Evolutionary conservation across 768 basidiomycete genomes (phyloP), one percentile per base, ranked within the genome.

Genomic region (Termitomyces sp.): DNA sequence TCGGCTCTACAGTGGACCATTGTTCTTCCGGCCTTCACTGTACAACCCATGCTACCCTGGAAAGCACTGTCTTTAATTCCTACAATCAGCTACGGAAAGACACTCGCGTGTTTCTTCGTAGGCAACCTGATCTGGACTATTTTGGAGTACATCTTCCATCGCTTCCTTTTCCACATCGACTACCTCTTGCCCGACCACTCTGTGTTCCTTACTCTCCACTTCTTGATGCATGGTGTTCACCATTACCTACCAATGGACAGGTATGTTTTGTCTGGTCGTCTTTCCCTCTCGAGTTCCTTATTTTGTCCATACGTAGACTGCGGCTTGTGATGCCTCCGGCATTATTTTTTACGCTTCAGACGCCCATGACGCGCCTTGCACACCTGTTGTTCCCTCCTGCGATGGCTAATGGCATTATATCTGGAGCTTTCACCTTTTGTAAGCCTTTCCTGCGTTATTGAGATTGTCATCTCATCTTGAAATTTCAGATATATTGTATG

Each of bases 161-260:
- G 97, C 44, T 98, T 98, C 84, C 75, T 99, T 52, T 99, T 99
- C 85, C 97, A 99, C 72, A 76, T 99, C 65, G 97, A 99, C 68
- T 79, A 85, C 9, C 72, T 80, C 67, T 82, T 99, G 22, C 97
- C 97, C 2, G 97, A 99, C 72, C 79, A 76, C 58, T 88, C 89
- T 6, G 74, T 76, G 54, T 91, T 89, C 73, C 78, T 98, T 67
- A 85, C 86, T 45, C 69, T 98, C 27, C 97, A 99, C 70, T 99
- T 99, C 75, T 70, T 92, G 67, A 78, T 93, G 69, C 97, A 98
- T 68, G 97, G 97, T 16, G 86, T 99, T 37, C 97, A 99, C 69
- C 97, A 99, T 72, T 99, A 95, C 68, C 78, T 99, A 63, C 97
- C 95, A 16, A 97, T 98, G 95, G 95, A 97, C 69, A 79, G 86